Base-by-base conservation (phyloP, 257 asterid genomes). In the Pogostemon cablin region DNA sequence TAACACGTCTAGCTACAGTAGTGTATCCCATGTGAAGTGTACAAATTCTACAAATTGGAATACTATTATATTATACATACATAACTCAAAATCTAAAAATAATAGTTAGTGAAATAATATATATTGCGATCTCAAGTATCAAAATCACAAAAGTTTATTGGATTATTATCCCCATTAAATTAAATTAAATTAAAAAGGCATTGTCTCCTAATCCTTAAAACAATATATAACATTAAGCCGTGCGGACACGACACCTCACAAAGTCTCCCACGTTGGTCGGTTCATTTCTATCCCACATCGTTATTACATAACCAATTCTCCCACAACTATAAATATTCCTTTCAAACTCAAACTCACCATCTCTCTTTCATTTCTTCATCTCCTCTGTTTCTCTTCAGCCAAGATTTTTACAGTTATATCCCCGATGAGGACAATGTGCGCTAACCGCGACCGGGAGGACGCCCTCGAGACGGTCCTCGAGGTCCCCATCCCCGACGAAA, bases 401-500 rank as follows among this genome's bases (percentile, higher is more conserved):
- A 25, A 25, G 32, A 25, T 25, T 1, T 1, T 25, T 25, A 25
- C 32, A 25, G 32, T 25, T 25, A 25, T 25, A 25, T 25, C 32
- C 1, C 32, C 32, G 37, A 89, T 89, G 96, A 89, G 88, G 78
- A 89, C 87, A 1, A 37, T 89, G 72, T 85, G 87, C 75, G 85
- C 93, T 7, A 87, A 87, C 44, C 72, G 85, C 58, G 91, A 83
- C n/a, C 62, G 86, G 32, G 96, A 89, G 6, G 90, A 87, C 65
- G 90, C 74, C 7, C 86, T 88, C 7, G 92, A 88, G 15, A 88
- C 92, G 3, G 92, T 88, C 7, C 87, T 88, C 0, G 96, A 89
- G 67, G 93, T 89, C 56, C 96, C 96, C 2, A 66, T 89, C 64
- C 96, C 91, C 0, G 91, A 87, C 40, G 96, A 89, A 53, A 81